These are phyloP conservation scores for Aspergillus bombycis DNA, from an alignment of 2,329 filamentous ascomycete species.

Conservation along the genomic window DNA sequence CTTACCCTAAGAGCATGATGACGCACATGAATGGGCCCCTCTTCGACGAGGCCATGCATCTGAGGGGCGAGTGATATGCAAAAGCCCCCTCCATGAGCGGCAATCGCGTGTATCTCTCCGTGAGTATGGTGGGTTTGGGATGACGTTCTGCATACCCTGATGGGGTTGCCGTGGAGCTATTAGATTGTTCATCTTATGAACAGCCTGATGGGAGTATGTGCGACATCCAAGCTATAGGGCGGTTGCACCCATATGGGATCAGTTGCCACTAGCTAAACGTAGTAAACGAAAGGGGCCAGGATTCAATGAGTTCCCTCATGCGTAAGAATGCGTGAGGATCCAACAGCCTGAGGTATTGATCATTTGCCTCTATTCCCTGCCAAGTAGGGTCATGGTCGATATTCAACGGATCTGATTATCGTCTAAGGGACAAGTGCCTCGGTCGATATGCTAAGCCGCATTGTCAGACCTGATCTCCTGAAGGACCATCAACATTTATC, in stretches of 20 bases:
- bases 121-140: not conserved
- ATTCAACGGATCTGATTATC: not conserved
- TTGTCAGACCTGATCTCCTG: not conserved
- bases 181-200: not conserved
- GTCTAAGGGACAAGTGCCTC: not conserved
- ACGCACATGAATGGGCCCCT: not conserved
- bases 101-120: not conserved
- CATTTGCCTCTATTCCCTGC: not conserved
- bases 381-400: not conserved
- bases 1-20: not conserved
- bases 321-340: not conserved
- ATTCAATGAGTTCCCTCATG: too few relatives aligned
- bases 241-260: not conserved
- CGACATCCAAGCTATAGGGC: too few relatives aligned
- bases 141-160: too few relatives aligned
- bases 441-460: not conserved
- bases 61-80: not conserved
- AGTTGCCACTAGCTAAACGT: not conserved
- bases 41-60: not conserved
- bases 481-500: not conserved
- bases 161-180: not conserved
- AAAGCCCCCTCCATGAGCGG: not conserved
- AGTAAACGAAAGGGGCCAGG: not conserved
- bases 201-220: not conserved
- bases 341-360: not conserved